Base-by-base conservation (phyloP, 306 rosid species). In the Castanospermum australe region DNA sequence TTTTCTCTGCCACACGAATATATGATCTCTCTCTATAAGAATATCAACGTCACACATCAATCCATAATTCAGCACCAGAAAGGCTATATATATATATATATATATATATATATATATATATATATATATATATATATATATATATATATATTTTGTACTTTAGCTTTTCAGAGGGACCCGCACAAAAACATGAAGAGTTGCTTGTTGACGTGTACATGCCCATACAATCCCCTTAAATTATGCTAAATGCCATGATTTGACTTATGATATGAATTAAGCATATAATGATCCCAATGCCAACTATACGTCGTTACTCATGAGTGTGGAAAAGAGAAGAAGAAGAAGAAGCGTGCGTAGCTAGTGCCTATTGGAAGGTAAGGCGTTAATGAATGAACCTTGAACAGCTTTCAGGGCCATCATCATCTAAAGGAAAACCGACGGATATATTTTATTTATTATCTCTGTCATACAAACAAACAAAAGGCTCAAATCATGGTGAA, bases 401-500 rank as follows among this genome's bases (percentile, higher is more conserved):
- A 71, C 3, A 32, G 21, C 1, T 5, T 5, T 28, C 6, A 81
- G 81, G 81, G 77, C 78, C 91, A 70, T 38, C 55, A 25, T 70
- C 17, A 8, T 13, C 41, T 20, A 20, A 32, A 65, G 80, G 39
- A 6, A 69, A 68, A 59, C 66, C 81, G 73, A 69, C 71, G 21
- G 13, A 20, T 52, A 55, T 45, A 41, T 72, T 25, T 33, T 39
- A 45, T 30, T 1, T 7, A 24, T 56, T 33, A 56, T 77, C 70
- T 59, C 51, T 44, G 64, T 8, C 5, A 52, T 35, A 38, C 47
- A 39, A 86, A 71, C 67, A 83, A 75, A 77, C 66, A 51, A 47
- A 39, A 66, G 8, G 8, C 80, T 83, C 60, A 79, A 85, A 76
- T 50, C 81, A 83, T 71, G 78, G 70, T 59, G 68, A 79, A 80